Base-by-base conservation (phyloP, 2,329 filamentous ascomycete species). In the Domatiomyces catenatus region DNA sequence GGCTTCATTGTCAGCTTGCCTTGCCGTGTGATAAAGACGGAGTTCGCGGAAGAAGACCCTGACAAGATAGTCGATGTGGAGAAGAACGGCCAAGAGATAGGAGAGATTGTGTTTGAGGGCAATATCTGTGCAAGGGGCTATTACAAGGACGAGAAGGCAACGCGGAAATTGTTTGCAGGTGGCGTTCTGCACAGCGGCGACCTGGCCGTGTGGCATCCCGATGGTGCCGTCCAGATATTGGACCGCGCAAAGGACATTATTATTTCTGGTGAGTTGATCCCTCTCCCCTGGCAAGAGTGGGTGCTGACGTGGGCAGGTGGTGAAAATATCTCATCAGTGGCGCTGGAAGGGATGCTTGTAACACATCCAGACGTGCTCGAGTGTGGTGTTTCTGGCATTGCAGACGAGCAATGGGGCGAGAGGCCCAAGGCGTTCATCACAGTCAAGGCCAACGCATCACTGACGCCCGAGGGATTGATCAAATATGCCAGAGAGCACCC, bases 221-320 rank as follows among this genome's bases (percentile, higher is more conserved):
- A 96, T 64, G 89, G 90, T 1, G 84, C 86, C 52, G 82, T 88
- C 44, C 87, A 96, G 71, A 94, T 98, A 56, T 72, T 93, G 52
- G 92, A 98, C 67, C 77, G 92, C 18, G 86, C 87, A 12, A 98
- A 98, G 71, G 92, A 98, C 64, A 95, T 98, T 49, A 98, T 98
- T 62, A 98, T 98, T 56, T 93, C 86, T 49, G 86, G 85, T 86
- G 71, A 59, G 75, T 66, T 47, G 5, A 24, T 8, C 26, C 26
- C 10, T 44, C 3, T 26, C 32, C 32, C 32, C 10, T 12, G 32
- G 32, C 32, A 4, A 39, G 32, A 15, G 7, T 39, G 32, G 15
- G 32, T 39, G 32, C 32, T 39, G 32, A 39, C 32, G 32, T 39
- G 32, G 42, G 15, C 50, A 86, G 89, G 90, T 46, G 92, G 92